Base-by-base conservation (phyloP, 345 rosid species). In the Passiflora organensis region DNA sequence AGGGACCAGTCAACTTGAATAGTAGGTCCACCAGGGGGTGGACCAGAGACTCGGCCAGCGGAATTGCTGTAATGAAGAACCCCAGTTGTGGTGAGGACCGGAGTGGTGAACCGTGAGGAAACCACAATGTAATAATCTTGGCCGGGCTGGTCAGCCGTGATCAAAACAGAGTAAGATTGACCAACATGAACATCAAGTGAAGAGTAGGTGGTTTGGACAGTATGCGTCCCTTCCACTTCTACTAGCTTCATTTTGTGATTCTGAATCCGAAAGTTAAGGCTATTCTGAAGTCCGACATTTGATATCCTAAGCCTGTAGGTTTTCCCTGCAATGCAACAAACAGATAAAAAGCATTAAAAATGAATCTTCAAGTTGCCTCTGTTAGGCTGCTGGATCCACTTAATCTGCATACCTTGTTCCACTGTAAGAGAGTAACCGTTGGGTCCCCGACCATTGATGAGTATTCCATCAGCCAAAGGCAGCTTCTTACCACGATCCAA, bases 191-290 rank as follows among this genome's bases (percentile, higher is more conserved):
- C 87, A 83, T 86, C 96, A 10, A 89, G 74, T 0, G 87, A 78
- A 6, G 74, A 52, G 56, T 78, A 83, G n/a, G 67, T 55, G 46
- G 76, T 65, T 59, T 89, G 96, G 52, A 81, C 46, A 0, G 96
- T 86, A 63, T 85, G 87, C 10, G 89, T 85, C 32, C 96, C 96
- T 49, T 89, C 95, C 1, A 83, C 95, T 69, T 89, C 96, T 1
- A 86, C 87, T 39, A 89, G 77, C 69, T 70, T 76, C 87, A 89
- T 63, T 32, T 32, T 62, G 72, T 89, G 96, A 32, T 78, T 85
- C 38, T 71, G 72, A 41, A 89, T 76, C 2, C 80, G 74, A 52
- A 89, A 81, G 51, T 78, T 86, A 13, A 89, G 66, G 1, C 89
- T 28, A 48, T 75, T 72, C 41, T 80, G 75, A 22, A 86, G 78